Percentiles rank a stretch among this genome's conserved stretches.
These are phyloP conservation scores for Solanum appendiculatum DNA, from an alignment of 257 asterid species.

Conservation along the genomic window DNA sequence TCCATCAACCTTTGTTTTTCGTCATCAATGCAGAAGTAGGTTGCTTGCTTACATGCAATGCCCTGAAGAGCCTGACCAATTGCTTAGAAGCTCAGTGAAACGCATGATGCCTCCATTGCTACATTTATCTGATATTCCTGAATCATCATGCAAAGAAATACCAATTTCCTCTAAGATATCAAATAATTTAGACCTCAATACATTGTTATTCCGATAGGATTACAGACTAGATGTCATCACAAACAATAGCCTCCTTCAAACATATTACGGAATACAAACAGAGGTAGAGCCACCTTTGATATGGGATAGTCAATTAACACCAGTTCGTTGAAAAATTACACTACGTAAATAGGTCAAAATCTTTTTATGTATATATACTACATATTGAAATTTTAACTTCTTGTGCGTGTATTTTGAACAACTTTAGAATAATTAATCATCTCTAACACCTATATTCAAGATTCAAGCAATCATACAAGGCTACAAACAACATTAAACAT, in stretches of 20 bases:
- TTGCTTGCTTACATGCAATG: slow-evolving; percentile 67
- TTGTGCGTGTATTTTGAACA: not conserved
- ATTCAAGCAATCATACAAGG: not conserved
- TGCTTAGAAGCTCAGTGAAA: slow-evolving; percentile 58
- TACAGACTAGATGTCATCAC: too few relatives aligned
- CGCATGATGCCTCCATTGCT: slow-evolving; percentile 24
- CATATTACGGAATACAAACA: not conserved
- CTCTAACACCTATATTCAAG: not conserved
- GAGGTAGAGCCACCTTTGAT: not conserved
- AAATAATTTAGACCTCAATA: not conserved
- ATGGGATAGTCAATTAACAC: not conserved
- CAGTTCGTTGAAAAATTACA: not conserved
- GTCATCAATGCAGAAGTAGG: not conserved
- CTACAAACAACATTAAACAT: not conserved
- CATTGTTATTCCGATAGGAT: not conserved
- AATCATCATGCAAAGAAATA: not conserved
- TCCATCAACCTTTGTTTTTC: not conserved
- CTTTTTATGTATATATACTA: not conserved
- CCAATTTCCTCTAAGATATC: not conserved
- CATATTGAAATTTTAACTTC: not conserved
- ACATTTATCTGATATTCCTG: slow-evolving; percentile 69
- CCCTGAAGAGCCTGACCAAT: slow-evolving; percentile 54
- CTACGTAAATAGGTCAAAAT: not conserved
- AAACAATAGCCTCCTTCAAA: too few relatives aligned
- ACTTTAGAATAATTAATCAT: too few relatives aligned